phyloP scores from a whole-genome alignment of 148 eudicot genomes.

The Suaeda aralocaspica region DNA sequence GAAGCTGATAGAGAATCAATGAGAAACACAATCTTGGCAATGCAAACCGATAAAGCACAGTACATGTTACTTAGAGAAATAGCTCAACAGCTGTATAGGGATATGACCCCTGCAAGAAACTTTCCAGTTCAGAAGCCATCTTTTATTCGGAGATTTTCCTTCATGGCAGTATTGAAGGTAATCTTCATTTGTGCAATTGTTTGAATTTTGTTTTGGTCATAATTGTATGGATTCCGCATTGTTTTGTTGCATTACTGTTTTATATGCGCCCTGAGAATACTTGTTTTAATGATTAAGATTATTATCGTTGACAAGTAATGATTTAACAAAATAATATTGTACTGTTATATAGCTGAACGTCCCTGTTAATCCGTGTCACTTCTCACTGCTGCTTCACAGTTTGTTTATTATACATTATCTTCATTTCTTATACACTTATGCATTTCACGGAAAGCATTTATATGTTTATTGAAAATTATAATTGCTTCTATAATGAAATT shows the following conservation, averaged over 20 bases:
- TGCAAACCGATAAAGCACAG: constrained; percentile 96
- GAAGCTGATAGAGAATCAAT: constrained; percentile 97
- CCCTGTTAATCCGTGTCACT: no score
- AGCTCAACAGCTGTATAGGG: constrained; percentile 84
- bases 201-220: constrained; percentile 8
- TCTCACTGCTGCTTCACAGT: no score
- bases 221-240: neutral
- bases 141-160: constrained; percentile 37
- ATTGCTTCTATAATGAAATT: no score
- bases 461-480: no score
- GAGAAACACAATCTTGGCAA: constrained; percentile 78
- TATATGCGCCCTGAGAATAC: neutral
- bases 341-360: no score
- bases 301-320: neutral
- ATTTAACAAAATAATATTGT: no score
- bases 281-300: neutral
- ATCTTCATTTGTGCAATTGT: neutral
- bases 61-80: constrained; percentile 83
- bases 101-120: constrained; percentile 55
- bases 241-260: neutral
- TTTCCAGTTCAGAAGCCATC: constrained; percentile 61
- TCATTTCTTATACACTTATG: no score
- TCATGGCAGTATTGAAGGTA: constrained; percentile 75
- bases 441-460: no score
- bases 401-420: no score